Base-by-base conservation (phyloP, 1,284 basidiomycete species). In the Ustilago vetiveriae region DNA sequence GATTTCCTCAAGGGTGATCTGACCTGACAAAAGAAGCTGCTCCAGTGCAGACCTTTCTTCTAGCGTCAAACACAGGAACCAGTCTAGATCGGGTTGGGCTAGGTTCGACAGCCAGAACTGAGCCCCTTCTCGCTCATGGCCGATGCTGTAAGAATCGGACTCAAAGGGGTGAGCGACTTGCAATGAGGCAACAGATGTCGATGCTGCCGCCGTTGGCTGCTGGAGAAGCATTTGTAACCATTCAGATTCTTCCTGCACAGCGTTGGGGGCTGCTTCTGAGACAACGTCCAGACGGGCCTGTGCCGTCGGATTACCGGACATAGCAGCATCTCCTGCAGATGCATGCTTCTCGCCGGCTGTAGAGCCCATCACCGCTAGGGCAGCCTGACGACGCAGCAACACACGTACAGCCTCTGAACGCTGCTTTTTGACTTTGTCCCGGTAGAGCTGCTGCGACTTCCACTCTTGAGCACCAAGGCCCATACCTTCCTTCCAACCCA, bases 401-500 rank as follows among this genome's bases (percentile, higher is more conserved):
- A 46, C 41, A 14, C 51, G 46, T 1, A 62, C 38, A 26, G 58
- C 58, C n/a, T 42, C 47, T 0, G 58, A 62, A 3, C 42, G 51
- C 22, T 54, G 46, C 36, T 43, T 36, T 17, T 46, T 62, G 16
- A 45, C 17, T 22, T 22, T 62, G 14, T 62, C 58, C 0, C 47
- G 51, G 22, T 40, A 22, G 5, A 44, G 30, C 14, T 70, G 56
- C 42, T 59, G 56, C 55, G 54, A 65, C 43, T 60, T 66, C 53
- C 57, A 66, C 36, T 72, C 63, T 14, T 58, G 51, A 2, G 53
- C 51, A 21, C 65, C 69, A 6, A 72, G 45, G 3, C 66, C 66
- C 66, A 69, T 69, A 1, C 66, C 66, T 26, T 69, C 66, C 24
- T 58, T 59, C 66, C 66, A 69, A 17, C 66, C 66, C 66, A 69